Percentiles rank a stretch among this genome's conserved stretches.
Conservation (phyloP, 257 asterid genomes). For the Nyctanthes arbortristis region DNA sequence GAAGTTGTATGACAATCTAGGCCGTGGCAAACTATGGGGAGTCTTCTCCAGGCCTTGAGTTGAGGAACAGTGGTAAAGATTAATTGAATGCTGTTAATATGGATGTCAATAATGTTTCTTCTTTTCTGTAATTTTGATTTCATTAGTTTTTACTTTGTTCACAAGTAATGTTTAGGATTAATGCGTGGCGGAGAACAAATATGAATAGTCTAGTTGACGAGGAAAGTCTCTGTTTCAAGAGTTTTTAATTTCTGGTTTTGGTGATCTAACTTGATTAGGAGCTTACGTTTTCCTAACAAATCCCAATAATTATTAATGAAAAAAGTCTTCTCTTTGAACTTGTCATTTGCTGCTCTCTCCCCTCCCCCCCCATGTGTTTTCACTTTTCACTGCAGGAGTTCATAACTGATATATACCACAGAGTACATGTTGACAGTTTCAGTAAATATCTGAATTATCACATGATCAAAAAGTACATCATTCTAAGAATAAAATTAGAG, state of each 20-base stretch:
- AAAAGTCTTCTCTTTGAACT: slow-evolving; percentile 20
- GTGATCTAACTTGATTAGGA: slow-evolving; percentile 28
- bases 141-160: slow-evolving; percentile 41
- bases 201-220: slow-evolving; percentile 7
- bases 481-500: too few species aligned
- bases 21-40: slow-evolving; percentile 75
- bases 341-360: background rate
- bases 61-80: background rate
- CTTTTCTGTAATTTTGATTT: slow-evolving; percentile 17
- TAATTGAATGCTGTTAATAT: slow-evolving; percentile 17
- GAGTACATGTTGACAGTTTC: too few species aligned
- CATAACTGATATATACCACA: too few species aligned
- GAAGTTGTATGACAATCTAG: slow-evolving; percentile 68
- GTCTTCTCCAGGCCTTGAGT: slow-evolving; percentile 48
- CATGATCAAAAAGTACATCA: too few species aligned
- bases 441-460: too few species aligned
- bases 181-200: slow-evolving; percentile 9
- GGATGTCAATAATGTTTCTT: slow-evolving; percentile 36
- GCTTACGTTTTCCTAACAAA: slow-evolving; percentile 27
- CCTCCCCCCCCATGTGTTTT: background rate
- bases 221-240: slow-evolving; percentile 3
- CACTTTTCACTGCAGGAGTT: too few species aligned
- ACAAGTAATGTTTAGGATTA: slow-evolving; percentile 24
- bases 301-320: slow-evolving; percentile 20
- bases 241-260: slow-evolving; percentile 23